Evolutionary conservation across 1,284 basidiomycete species (phyloP), one percentile per base, ranked within the genome.

Genomic region (Lignosus rhinocerotis): DNA sequence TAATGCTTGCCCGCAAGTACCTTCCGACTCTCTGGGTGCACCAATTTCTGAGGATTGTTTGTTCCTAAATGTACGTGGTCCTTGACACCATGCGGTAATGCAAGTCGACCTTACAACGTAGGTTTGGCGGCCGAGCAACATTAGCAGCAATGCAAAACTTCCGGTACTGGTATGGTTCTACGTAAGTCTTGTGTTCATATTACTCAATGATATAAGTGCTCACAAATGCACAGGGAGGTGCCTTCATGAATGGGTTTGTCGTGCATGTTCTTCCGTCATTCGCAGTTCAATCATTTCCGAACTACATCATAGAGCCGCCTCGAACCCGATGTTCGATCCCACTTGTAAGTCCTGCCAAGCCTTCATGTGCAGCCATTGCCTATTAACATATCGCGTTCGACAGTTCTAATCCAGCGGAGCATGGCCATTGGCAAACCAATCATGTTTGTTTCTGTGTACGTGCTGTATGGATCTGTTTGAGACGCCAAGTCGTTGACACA

Each of bases 1-100:
- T 2, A 76, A 83, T 59, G 82, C 81, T 0, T 87, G 85, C 66
- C 81, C 83, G 14, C 86, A 87, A 60, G 75, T 73, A 8, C 69
- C 75, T 2, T 67, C 65, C 16, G 19, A 64, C n/a, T 65, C 53
- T 41, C 67, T 84, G 0, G 81, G 81, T 14, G 84, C 81, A 9
- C 74, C 77, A 1, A 72, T 80, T 11, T 73, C 72, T 6, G 85
- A 87, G 67, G 80, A 86, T 59, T 87, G 85, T 60, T 67, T 87
- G 31, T 76, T 73, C 61, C 68, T 85, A 48, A 85, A 85, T 61
- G 83, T 82, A 59, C 31, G 73, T 66, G 1, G 11, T 30, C 6
- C 39, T 12, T 34, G 17, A 36, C 51, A 12, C 9, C 36, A 38
- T 38, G 36, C 6, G 36, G 36, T 42, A 2, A n/a, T 12, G 17